Percentiles rank a stretch among this genome's conserved stretches.
phyloP scores from a whole-genome alignment of 2,329 filamentous ascomycete genomes.

The Sclerotinia subarctica region DNA sequence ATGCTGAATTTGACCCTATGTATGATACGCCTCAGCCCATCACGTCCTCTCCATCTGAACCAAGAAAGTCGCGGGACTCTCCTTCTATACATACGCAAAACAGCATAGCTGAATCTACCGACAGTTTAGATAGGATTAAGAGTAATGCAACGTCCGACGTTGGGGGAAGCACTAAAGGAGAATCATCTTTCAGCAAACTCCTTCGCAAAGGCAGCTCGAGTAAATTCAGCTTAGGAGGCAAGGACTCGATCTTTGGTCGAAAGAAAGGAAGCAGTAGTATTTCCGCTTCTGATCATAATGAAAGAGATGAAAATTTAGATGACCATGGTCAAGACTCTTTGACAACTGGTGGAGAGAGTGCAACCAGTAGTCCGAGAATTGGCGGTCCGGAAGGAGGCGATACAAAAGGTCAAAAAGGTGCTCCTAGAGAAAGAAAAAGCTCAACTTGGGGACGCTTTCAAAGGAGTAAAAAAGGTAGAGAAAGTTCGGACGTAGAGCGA shows the following conservation, averaged over 20 bases:
- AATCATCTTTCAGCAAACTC: constrained; percentile 53
- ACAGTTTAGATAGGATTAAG: constrained; percentile 49
- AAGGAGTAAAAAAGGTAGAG: constrained; percentile 33
- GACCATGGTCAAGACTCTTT: constrained; percentile 51
- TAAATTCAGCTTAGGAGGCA: constrained; percentile 59
- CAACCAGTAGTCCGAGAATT: constrained; percentile 53
- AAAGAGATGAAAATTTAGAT: constrained; percentile 55
- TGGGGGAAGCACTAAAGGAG: constrained; percentile 46
- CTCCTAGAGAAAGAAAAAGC: constrained; percentile 35
- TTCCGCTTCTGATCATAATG: constrained; percentile 53
- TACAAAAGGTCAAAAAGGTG: constrained; percentile 42
- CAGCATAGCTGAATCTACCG: constrained; percentile 52
- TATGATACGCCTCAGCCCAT: constrained; percentile 26
- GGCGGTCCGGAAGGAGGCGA: constrained; percentile 47
- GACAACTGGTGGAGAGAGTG: constrained; percentile 2
- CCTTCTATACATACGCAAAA: constrained; percentile 56
- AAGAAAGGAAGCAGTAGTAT: constrained; percentile 57
- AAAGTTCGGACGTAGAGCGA: constrained; percentile 36
- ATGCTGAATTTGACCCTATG: constrained; percentile 38
- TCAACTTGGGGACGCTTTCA: constrained; percentile 36
- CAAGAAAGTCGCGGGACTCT: constrained; percentile 55
- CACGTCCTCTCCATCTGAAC: constrained; percentile 49
- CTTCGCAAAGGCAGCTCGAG: constrained; percentile 64
- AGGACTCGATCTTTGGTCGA: constrained; percentile 50
- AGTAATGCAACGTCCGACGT: constrained; percentile 58